Evolutionary conservation across 2,329 filamentous ascomycete species (phyloP).

Genomic region (Parascedosporium putredinis): DNA sequence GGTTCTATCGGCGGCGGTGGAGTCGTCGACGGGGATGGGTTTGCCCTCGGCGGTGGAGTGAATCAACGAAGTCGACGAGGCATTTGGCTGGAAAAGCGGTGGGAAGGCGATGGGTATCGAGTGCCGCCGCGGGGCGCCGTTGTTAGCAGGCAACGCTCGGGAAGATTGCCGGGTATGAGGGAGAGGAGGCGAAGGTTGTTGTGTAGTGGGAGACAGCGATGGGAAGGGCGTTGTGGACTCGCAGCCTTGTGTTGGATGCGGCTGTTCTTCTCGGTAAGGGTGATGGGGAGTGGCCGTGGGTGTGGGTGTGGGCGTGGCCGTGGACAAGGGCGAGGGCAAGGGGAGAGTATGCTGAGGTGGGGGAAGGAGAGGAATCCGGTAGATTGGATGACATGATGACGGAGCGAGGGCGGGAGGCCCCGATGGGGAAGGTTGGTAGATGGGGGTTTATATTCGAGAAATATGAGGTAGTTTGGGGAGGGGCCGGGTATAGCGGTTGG

Average conservation of each 20-base stretch:
- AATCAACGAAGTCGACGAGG: conserved; percentile 42
- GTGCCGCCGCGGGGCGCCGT: conserved; percentile 13
- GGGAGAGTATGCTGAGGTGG: neutral
- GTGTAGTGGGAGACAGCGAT: conserved; percentile 14
- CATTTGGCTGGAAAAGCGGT: conserved; percentile 35
- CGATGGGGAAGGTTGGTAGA: conserved; percentile 7
- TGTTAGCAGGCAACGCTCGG: conserved; percentile 7
- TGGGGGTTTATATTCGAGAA: neutral
- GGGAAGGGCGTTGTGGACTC: conserved; percentile 2
- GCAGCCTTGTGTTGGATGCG: conserved; percentile 3
- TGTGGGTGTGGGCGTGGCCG: neutral
- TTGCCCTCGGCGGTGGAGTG: conserved; percentile 45
- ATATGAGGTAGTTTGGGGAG: no score
- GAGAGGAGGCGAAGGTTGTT: conserved; percentile 16
- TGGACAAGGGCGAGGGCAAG: neutral
- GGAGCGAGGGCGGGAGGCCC: neutral
- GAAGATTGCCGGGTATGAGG: no score
- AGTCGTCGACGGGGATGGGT: conserved; percentile 44
- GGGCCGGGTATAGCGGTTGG: no score
- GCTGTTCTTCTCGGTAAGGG: no score
- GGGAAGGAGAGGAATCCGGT: neutral
- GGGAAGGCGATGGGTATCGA: conserved; percentile 38
- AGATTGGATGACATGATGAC: conserved; percentile 1
- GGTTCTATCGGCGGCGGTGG: conserved; percentile 45
- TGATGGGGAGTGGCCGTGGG: no score